Base-by-base conservation (phyloP, 2,329 filamentous ascomycete genomes). In the Dothideomycetidae sp. region DNA sequence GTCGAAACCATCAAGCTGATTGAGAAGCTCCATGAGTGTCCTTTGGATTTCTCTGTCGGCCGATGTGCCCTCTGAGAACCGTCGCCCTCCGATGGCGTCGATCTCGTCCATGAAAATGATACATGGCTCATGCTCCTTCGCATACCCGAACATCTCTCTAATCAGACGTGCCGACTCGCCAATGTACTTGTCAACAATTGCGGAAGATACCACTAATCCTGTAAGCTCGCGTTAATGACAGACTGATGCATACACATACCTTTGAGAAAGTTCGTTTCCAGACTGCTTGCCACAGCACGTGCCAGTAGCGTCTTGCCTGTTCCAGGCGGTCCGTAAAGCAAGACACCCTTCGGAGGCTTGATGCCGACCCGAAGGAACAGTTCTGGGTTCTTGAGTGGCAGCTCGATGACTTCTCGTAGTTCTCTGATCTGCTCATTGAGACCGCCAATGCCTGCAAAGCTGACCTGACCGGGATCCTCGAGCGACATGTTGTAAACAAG, bases 81-180 rank as follows among this genome's bases (percentile, higher is more conserved):
- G 75, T 52, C 92, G 76, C 45, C 92, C 92, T 58, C 90, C 90
- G 54, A 98, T 98, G 54, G 90, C 90, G 56, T 98, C 90, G 56
- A 98, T 98, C 64, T 98, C 90, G 69, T 98, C 92, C 90, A 98
- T 98, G 73, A 98, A 98, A 64, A 98, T 98, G 61, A 98, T 98
- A 61, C 90, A 98, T 28, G 90, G 90, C 62, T 98, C 90, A 60
- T 98, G 90, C 60, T 98, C 92, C 64, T 94, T 96, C 53, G 92
- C 90, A 55, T 98, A 98, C 41, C 90, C 92, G 55, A 98, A 98
- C 92, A 98, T 98, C 62, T 98, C 90, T 59, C 90, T 78, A 54
- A 98, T 98, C 48, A 98, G 69, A 48, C 92, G 80, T 26, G 90
- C 90, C 9, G 90, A 98, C 64, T 98, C 90, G 60, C 90, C 90